These are phyloP conservation scores for Sparassis latifolia DNA, from an alignment of 1,284 basidiomycete genomes.

Conservation along the genomic window DNA sequence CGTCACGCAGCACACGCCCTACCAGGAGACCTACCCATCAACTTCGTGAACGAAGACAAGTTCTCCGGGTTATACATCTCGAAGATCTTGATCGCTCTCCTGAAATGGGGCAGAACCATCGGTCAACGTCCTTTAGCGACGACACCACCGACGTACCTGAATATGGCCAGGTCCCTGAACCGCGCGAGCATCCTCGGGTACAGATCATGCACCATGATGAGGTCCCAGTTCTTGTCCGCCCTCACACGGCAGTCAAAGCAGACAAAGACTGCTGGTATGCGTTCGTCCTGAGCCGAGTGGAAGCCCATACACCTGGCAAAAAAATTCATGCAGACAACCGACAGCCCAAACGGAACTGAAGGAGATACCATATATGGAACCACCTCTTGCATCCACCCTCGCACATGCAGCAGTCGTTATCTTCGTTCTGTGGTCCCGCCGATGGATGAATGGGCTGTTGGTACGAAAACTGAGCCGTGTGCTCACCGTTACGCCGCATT, in stretches of 20 bases:
- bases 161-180: constrained; percentile 61
- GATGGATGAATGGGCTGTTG: not conserved
- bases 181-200: constrained; percentile 54
- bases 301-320: constrained; percentile 71
- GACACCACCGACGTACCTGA: constrained; percentile 40
- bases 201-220: constrained; percentile 49
- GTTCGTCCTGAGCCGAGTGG: constrained; percentile 48
- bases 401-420: constrained; percentile 49
- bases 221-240: constrained; percentile 58
- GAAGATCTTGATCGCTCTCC: constrained; percentile 67
- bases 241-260: constrained; percentile 70
- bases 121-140: not conserved
- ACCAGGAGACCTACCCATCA: constrained; percentile 40
- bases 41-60: constrained; percentile 48
- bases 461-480: not conserved
- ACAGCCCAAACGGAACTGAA: not conserved
- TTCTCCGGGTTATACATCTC: constrained; percentile 45
- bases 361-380: constrained; percentile 63
- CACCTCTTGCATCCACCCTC: constrained; percentile 63
- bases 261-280: constrained; percentile 49
- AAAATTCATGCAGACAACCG: not conserved
- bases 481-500: constrained; percentile 55
- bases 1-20: not conserved
- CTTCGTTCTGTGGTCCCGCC: constrained; percentile 33
- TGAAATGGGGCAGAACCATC: constrained; percentile 19